phyloP scores from a whole-genome alignment of 1,139 yeast species.

The Hyphopichia fennica region DNA sequence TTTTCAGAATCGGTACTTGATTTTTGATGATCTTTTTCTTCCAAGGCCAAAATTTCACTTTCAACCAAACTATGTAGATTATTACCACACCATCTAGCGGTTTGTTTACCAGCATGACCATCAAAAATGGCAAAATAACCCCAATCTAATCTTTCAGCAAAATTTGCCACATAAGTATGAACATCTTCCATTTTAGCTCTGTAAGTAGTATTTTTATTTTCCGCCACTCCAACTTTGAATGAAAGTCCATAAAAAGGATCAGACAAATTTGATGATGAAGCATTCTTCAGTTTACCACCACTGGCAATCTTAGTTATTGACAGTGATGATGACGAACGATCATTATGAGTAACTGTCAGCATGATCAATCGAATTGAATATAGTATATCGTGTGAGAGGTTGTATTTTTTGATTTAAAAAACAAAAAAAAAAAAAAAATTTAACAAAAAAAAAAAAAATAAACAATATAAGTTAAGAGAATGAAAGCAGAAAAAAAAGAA shows the following conservation, averaged over 20 bases:
- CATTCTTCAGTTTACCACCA: slow-evolving; percentile 1
- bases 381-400: no score
- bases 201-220: slow-evolving; percentile 77
- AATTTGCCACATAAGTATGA: slow-evolving; percentile 90
- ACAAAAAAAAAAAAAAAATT: no score
- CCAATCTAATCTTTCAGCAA: slow-evolving; percentile 86
- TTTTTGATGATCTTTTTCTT: slow-evolving; percentile 6
- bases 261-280: slow-evolving; percentile 15
- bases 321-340: slow-evolving; percentile 3
- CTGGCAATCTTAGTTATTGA: slow-evolving; percentile 5
- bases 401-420: no score
- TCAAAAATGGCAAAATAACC: slow-evolving; percentile 96
- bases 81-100: slow-evolving; percentile 96
- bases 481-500: no score
- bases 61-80: slow-evolving; percentile 71
- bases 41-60: slow-evolving; percentile 38
- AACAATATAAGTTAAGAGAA: no score
- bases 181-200: slow-evolving; percentile 96
- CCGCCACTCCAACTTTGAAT: slow-evolving; percentile 84
- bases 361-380: no score
- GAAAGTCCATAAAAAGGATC: slow-evolving; percentile 55
- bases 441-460: no score
- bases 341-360: slow-evolving; percentile 3
- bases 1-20: neutral
- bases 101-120: slow-evolving; percentile 95